These are phyloP conservation scores for Miamiensis avidus DNA, from an alignment of 169 alveolate species.

Conservation along the genomic window DNA sequence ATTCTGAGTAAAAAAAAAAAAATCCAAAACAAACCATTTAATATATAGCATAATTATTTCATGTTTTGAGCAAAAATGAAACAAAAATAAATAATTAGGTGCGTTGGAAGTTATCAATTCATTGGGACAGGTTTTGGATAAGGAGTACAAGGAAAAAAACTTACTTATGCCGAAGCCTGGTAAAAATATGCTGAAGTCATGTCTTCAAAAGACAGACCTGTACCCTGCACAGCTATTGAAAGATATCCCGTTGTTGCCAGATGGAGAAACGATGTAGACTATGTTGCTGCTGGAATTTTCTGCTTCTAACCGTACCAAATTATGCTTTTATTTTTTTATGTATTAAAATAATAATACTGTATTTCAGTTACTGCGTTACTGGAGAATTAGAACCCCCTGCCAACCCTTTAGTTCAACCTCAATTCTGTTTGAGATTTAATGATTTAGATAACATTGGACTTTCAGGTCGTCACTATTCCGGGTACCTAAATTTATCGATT, in stretches of 20 bases:
- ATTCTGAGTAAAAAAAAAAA: constrained; percentile 59
- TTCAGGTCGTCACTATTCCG: constrained; percentile 89
- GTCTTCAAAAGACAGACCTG: constrained; percentile 73
- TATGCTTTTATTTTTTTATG: too few relatives aligned
- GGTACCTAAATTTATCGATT: not conserved
- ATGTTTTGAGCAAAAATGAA: too few relatives aligned
- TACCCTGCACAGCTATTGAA: constrained; percentile 83
- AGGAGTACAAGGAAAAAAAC: constrained; percentile 67
- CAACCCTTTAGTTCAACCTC: constrained; percentile 86
- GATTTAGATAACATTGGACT: constrained; percentile 89
- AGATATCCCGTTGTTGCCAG: constrained; percentile 89
- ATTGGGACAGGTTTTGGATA: constrained; percentile 81
- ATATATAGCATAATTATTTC: not conserved
- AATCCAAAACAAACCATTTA: not conserved
- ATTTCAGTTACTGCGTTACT: constrained; percentile 75
- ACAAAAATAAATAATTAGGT: constrained; percentile 38
- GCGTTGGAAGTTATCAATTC: constrained; percentile 85
- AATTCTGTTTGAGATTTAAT: constrained; percentile 86
- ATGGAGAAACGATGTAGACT: constrained; percentile 90
- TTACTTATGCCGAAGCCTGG: constrained; percentile 88
- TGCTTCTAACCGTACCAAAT: constrained; percentile 78
- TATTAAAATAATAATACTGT: too few relatives aligned
- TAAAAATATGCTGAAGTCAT: constrained; percentile 74
- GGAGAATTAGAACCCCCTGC: constrained; percentile 92
- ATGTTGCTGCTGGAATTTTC: constrained; percentile 89